phyloP scores from a whole-genome alignment of 148 eudicot genomes.

The Rhododendron vialii region DNA sequence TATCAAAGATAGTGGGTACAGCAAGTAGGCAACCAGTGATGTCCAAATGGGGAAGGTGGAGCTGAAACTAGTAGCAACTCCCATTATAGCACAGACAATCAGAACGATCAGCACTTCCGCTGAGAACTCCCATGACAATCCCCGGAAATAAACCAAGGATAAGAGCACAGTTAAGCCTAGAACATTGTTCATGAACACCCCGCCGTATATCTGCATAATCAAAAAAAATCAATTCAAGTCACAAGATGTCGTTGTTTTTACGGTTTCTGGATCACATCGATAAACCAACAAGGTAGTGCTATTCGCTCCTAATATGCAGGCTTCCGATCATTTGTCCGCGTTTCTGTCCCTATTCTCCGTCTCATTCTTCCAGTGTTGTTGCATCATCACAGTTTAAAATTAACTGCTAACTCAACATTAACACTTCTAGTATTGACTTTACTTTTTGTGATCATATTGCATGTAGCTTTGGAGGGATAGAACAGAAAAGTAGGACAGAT shows the following conservation, averaged over 20 bases:
- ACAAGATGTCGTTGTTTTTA: not conserved
- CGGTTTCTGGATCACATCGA: not conserved
- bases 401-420: no score
- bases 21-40: slow-evolving; percentile 24
- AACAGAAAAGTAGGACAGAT: not conserved
- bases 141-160: slow-evolving; percentile 24
- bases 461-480: not conserved
- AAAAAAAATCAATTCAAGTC: not conserved
- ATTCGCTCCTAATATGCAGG: not conserved
- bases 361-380: not conserved
- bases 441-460: no score
- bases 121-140: slow-evolving; percentile 36
- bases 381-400: not conserved
- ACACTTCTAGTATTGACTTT: no score
- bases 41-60: slow-evolving; percentile 33
- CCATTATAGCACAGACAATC: slow-evolving; percentile 22
- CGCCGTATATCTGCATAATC: slow-evolving; percentile 34
- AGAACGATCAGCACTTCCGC: slow-evolving; percentile 31
- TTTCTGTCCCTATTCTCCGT: not conserved
- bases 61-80: slow-evolving; percentile 15
- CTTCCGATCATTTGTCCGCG: not conserved
- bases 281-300: not conserved
- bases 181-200: slow-evolving; percentile 40
- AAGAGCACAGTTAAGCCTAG: slow-evolving; percentile 28
- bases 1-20: slow-evolving; percentile 31